Conservation (phyloP, 2,329 filamentous ascomycete species). For the Alternaria brassicae region DNA sequence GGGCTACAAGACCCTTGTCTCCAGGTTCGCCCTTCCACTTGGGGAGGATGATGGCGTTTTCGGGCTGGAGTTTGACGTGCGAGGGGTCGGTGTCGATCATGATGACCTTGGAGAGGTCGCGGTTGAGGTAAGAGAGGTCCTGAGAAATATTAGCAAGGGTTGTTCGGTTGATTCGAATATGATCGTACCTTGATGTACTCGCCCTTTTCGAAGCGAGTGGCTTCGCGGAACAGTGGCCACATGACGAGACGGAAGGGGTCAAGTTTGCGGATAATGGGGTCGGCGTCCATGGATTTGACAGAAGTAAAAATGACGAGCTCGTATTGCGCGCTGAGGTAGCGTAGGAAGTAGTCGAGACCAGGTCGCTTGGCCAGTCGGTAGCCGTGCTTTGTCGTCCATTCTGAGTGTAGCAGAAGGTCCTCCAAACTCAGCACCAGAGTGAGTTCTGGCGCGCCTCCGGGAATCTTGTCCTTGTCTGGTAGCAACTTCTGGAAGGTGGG, state of each 20-base stretch:
- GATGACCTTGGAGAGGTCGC: slow-evolving; percentile 92
- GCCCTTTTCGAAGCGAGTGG: slow-evolving; percentile 95
- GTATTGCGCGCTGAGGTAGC: slow-evolving; percentile 97
- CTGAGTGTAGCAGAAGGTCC: slow-evolving; percentile 91
- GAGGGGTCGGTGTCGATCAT: slow-evolving; percentile 85
- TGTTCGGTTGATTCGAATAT: neutral
- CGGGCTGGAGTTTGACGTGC: slow-evolving; percentile 89
- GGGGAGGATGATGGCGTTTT: slow-evolving; percentile 90
- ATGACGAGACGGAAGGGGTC: slow-evolving; percentile 95
- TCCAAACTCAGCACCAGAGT: slow-evolving; percentile 92
- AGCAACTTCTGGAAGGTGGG: slow-evolving; percentile 93
- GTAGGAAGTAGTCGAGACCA: slow-evolving; percentile 95
- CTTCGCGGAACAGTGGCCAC: slow-evolving; percentile 94
- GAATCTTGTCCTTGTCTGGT: slow-evolving; percentile 69
- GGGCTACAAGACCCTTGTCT: slow-evolving; percentile 83
- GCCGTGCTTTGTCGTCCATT: slow-evolving; percentile 92
- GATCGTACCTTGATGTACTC: slow-evolving; percentile 87
- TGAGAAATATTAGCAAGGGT: slow-evolving; percentile 48
- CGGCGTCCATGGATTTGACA: slow-evolving; percentile 81
- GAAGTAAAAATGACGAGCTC: slow-evolving; percentile 96
- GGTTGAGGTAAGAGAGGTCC: slow-evolving; percentile 98
- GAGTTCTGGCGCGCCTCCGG: slow-evolving; percentile 77
- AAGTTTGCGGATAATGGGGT: slow-evolving; percentile 88
- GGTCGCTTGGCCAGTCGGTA: slow-evolving; percentile 96
- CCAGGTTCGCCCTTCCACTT: slow-evolving; percentile 86